Evolutionary conservation across 2,329 filamentous ascomycete genomes (phyloP).

Genomic region (Ophiostoma quercus): DNA sequence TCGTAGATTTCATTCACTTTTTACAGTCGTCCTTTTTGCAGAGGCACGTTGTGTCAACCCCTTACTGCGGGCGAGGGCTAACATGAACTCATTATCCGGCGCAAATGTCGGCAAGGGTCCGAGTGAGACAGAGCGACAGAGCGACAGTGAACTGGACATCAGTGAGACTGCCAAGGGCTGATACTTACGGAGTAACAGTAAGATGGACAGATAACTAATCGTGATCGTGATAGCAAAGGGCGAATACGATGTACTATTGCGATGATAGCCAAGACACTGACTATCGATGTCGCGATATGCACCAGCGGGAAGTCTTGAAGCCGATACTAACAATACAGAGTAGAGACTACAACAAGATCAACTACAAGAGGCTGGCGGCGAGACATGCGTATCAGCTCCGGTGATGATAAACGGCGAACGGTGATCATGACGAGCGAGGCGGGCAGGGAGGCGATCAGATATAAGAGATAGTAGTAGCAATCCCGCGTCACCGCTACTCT

Average conservation of each 20-base stretch:
- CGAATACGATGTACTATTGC: neutral
- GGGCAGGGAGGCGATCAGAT: neutral
- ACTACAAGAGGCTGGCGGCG: neutral
- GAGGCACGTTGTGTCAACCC: neutral
- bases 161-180: too few relatives aligned
- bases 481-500: neutral
- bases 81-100: neutral
- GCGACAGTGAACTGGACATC: too few relatives aligned
- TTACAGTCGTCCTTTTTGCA: neutral
- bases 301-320: too few relatives aligned
- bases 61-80: neutral
- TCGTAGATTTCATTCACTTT: neutral
- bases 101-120: neutral
- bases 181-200: too few relatives aligned
- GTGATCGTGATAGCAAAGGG: neutral
- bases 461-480: neutral
- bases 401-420: neutral
- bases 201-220: neutral
- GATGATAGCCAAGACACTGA: neutral
- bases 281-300: neutral
- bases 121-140: neutral
- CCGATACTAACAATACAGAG: too few relatives aligned
- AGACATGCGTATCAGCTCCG: neutral
- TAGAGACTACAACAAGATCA: neutral
- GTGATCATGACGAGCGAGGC: slow-evolving; percentile 6